These are phyloP conservation scores for Candida glaebosa DNA, from an alignment of 805 yeast genomes.

Conservation along the genomic window DNA sequence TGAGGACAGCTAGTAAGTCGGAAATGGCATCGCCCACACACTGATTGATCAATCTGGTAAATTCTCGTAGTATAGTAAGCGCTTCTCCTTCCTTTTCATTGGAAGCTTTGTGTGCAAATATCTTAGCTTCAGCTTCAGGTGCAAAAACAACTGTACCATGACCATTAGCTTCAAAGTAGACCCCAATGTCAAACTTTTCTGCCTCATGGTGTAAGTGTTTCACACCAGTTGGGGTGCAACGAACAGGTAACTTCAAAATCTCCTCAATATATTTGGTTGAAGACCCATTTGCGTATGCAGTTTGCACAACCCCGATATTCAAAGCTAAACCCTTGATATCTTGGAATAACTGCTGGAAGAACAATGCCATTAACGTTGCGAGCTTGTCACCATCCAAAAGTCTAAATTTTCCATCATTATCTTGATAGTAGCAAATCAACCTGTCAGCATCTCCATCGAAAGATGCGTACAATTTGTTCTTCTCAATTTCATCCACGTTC, in stretches of 20 bases:
- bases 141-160: slow-evolving; percentile 94
- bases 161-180: slow-evolving; percentile 98
- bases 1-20: slow-evolving; percentile 78
- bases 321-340: slow-evolving; percentile 45
- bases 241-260: slow-evolving; percentile 68
- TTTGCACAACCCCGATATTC: slow-evolving; percentile 83
- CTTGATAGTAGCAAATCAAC: slow-evolving; percentile 72
- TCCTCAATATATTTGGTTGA: slow-evolving; percentile 71
- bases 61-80: slow-evolving; percentile 50
- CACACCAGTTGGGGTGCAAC: slow-evolving; percentile 93
- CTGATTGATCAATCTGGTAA: slow-evolving; percentile 81
- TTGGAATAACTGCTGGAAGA: slow-evolving; percentile 50
- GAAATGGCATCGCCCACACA: slow-evolving; percentile 98
- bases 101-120: slow-evolving; percentile 29
- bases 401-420: slow-evolving; percentile 38
- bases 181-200: slow-evolving; percentile 78
- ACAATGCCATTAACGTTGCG: slow-evolving; percentile 76
- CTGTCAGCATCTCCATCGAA: slow-evolving; percentile 98
- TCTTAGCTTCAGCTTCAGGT: slow-evolving; percentile 38
- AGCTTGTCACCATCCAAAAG: slow-evolving; percentile 92
- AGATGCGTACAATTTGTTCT: slow-evolving; percentile 63
- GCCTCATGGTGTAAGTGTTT: slow-evolving; percentile 95
- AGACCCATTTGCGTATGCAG: slow-evolving; percentile 96
- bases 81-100: slow-evolving; percentile 45
- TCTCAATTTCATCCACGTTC: slow-evolving; percentile 43